These are phyloP conservation scores for Lasiodiplodia citricola DNA, from an alignment of 2,329 filamentous ascomycete species.

Conservation along the genomic window DNA sequence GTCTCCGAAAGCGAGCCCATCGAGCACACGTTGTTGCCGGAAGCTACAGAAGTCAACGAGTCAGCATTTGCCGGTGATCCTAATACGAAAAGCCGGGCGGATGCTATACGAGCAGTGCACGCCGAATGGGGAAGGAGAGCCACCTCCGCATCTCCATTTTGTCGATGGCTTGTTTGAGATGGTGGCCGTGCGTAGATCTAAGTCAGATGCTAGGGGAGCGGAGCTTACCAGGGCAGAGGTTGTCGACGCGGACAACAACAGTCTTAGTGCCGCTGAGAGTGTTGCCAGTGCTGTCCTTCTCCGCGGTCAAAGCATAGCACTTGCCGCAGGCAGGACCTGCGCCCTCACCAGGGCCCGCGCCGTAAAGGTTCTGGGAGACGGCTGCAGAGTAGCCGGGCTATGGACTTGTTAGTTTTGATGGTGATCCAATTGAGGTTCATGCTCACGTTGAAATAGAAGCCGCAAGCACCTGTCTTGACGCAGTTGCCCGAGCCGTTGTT, in stretches of 20 bases:
- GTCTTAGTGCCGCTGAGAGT: slow-evolving; percentile 37
- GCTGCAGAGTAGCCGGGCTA: slow-evolving; percentile 38
- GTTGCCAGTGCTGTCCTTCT: slow-evolving; percentile 41
- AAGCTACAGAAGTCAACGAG: slow-evolving; percentile 25
- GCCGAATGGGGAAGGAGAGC: background rate
- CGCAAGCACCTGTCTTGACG: slow-evolving; percentile 29
- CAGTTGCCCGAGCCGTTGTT: slow-evolving; percentile 28
- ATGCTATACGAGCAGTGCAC: background rate
- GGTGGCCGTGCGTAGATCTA: background rate
- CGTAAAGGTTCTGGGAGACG: slow-evolving; percentile 46
- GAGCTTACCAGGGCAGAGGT: slow-evolving; percentile 43
- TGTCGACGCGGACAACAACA: slow-evolving; percentile 49
- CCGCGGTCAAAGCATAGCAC: slow-evolving; percentile 45
- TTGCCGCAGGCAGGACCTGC: slow-evolving; percentile 48
- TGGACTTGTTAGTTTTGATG: background rate
- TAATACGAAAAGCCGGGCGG: background rate
- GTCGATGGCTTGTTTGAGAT: background rate
- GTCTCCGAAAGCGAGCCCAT: slow-evolving; percentile 39
- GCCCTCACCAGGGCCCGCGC: slow-evolving; percentile 43
- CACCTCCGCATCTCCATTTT: background rate
- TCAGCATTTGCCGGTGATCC: background rate
- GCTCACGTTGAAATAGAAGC: slow-evolving; percentile 29
- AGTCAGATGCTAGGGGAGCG: background rate
- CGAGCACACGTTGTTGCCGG: slow-evolving; percentile 46
- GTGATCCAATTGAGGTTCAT: background rate